A percentile compares a stretch with the other conserved stretches of the same genome.
Conservation (phyloP, 208 protist genomes). For the Trypanosoma grayi region DNA sequence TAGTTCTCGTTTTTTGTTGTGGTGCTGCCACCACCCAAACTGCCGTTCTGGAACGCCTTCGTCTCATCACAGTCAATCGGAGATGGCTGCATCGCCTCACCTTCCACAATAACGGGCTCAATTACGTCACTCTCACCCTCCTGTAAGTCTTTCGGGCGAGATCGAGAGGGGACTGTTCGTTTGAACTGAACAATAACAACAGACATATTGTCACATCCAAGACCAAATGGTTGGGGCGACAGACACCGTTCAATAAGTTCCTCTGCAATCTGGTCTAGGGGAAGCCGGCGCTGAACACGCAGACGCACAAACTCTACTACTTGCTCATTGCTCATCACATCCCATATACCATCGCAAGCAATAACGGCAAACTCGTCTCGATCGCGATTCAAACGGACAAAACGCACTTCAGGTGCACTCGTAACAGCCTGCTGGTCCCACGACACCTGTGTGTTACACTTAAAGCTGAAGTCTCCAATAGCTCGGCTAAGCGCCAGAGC, state of each 20-base stretch:
- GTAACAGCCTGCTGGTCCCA: slow-evolving; percentile 92
- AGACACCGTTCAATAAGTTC: slow-evolving; percentile 82
- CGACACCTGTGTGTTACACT: slow-evolving; percentile 73
- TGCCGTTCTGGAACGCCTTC: too few species aligned
- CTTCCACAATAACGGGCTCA: background rate
- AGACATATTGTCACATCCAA: slow-evolving; percentile 92
- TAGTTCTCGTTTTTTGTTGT: background rate
- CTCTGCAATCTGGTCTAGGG: slow-evolving; percentile 58
- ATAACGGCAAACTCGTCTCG: slow-evolving; percentile 88
- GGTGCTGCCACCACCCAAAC: too few species aligned
- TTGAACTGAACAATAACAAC: slow-evolving; percentile 89
- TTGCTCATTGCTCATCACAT: slow-evolving; percentile 88
- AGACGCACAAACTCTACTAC: slow-evolving; percentile 78
- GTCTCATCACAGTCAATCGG: too few species aligned
- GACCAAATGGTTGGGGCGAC: slow-evolving; percentile 72
- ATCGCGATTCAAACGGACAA: slow-evolving; percentile 62
- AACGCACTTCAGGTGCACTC: slow-evolving; percentile 79
- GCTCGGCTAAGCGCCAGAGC: slow-evolving; percentile 92
- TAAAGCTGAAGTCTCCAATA: slow-evolving; percentile 95
- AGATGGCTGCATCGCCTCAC: background rate
- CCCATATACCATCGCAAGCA: slow-evolving; percentile 93
- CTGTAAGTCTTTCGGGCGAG: background rate
- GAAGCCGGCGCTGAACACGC: slow-evolving; percentile 57
- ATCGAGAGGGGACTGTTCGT: slow-evolving; percentile 21
- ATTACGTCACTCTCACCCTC: slow-evolving; percentile 1